phyloP scores from a whole-genome alignment of 495 filamentous ascomycete species.

The Penicillium cinerascens region DNA sequence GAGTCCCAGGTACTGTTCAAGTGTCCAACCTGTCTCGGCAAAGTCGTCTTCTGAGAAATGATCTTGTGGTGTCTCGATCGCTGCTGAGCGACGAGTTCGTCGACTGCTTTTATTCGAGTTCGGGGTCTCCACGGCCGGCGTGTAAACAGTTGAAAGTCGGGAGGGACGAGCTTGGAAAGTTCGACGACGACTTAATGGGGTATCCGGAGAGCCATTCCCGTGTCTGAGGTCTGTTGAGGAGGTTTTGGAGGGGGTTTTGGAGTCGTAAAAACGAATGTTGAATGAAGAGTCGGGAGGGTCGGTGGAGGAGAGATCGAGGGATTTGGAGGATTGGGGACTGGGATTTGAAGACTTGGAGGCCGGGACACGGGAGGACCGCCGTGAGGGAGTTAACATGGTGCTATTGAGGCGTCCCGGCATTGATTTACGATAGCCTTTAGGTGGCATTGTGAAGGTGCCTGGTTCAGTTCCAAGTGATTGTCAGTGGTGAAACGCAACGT shows the following conservation, averaged over 20 bases:
- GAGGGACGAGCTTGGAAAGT: slow-evolving; percentile 22
- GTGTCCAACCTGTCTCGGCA: slow-evolving; percentile 13
- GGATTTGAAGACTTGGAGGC: slow-evolving; percentile 2
- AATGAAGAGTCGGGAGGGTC: slow-evolving; percentile 6
- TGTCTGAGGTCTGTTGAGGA: neutral
- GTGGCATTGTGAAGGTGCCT: slow-evolving; percentile 21
- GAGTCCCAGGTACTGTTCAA: slow-evolving; percentile 20
- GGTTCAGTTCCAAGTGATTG: neutral
- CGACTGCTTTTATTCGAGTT: slow-evolving; percentile 14
- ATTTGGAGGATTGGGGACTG: slow-evolving; percentile 2
- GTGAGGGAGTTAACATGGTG: slow-evolving; percentile 16
- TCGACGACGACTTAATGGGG: slow-evolving; percentile 13
- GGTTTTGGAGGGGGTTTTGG: slow-evolving; percentile 6
- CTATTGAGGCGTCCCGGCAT: slow-evolving; percentile 16
- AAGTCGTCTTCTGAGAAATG: slow-evolving; percentile 11
- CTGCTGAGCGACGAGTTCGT: slow-evolving; percentile 11
- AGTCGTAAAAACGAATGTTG: slow-evolving; percentile 14
- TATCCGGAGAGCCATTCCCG: slow-evolving; percentile 5
- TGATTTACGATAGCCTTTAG: slow-evolving; percentile 22
- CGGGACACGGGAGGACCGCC: slow-evolving; percentile 21
- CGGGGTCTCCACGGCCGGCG: slow-evolving; percentile 17
- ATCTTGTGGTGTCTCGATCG: slow-evolving; percentile 12
- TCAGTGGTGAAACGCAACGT: slow-evolving; percentile 4
- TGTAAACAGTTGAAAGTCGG: slow-evolving; percentile 23
- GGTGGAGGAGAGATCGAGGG: slow-evolving; percentile 8